Conservation (phyloP, 768 basidiomycete species). For the Clavulina sp. region DNA sequence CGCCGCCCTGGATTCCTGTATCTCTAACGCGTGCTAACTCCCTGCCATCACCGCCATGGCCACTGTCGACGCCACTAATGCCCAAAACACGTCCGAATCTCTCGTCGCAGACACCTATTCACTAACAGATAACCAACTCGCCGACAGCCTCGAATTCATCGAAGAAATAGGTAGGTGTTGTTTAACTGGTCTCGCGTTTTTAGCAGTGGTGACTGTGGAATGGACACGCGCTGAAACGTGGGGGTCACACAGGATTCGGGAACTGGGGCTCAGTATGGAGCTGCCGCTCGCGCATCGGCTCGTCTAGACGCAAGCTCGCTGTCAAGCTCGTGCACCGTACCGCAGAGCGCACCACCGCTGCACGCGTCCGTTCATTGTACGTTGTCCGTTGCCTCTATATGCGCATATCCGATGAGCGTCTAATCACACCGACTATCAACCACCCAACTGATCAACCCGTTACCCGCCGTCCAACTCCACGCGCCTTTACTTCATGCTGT, state of each 20-base stretch:
- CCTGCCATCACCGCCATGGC: no score
- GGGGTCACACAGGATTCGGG: constrained; percentile 56
- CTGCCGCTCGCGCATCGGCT: background rate
- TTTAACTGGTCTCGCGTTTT: background rate
- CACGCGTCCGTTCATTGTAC: constrained; percentile 75
- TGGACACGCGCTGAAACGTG: no score
- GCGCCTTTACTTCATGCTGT: no score
- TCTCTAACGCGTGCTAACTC: no score
- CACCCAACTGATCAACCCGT: background rate
- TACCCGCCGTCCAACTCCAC: no score
- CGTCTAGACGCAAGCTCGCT: constrained; percentile 41
- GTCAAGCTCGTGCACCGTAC: constrained; percentile 84
- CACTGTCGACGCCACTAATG: no score
- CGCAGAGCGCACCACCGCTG: constrained; percentile 66
- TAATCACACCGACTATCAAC: background rate
- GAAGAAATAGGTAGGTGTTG: constrained; percentile 1
- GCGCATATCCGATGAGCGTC: background rate
- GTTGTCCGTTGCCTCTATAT: constrained; percentile 19
- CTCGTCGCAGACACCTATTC: constrained; percentile 9
- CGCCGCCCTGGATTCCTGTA: no score
- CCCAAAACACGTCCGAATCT: no score
- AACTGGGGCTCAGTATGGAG: constrained; percentile 87
- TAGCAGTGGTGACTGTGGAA: constrained; percentile 24
- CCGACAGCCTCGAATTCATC: constrained; percentile 8
- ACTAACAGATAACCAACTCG: constrained; percentile 9